These are phyloP conservation scores for Lactarius evosmus DNA, from an alignment of 768 basidiomycete genomes.

Conservation along the genomic window DNA sequence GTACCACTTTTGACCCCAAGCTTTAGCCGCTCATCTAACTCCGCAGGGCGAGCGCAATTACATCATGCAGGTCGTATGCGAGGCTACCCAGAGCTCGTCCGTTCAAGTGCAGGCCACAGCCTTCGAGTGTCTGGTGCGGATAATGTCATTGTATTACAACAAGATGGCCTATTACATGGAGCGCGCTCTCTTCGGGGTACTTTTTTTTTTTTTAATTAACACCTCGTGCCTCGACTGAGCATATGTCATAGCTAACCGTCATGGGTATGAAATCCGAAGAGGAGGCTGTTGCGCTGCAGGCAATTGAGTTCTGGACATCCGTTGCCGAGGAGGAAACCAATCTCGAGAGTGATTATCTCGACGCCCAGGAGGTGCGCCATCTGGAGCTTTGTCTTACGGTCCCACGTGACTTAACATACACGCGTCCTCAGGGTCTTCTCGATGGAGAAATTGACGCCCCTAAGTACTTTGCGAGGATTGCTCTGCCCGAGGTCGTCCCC, in stretches of 20 bases:
- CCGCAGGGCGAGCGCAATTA: slow-evolving; percentile 95
- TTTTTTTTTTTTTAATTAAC: slow-evolving; percentile 37
- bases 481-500: slow-evolving; percentile 91
- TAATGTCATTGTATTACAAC: slow-evolving; percentile 98
- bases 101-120: slow-evolving; percentile 90
- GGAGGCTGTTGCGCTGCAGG: slow-evolving; percentile 90
- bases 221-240: slow-evolving; percentile 12
- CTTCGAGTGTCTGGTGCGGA: slow-evolving; percentile 92
- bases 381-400: neutral
- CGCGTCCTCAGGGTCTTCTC: slow-evolving; percentile 64
- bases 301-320: slow-evolving; percentile 99
- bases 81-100: slow-evolving; percentile 85
- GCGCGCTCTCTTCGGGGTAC: slow-evolving; percentile 92
- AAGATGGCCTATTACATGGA: slow-evolving; percentile 99
- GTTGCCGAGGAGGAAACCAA: slow-evolving; percentile 98
- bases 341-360: slow-evolving; percentile 56
- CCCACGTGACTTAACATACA: slow-evolving; percentile 12
- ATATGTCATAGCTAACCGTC: slow-evolving; percentile 70
- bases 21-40: slow-evolving; percentile 13
- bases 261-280: slow-evolving; percentile 95
- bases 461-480: slow-evolving; percentile 90
- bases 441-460: slow-evolving; percentile 85
- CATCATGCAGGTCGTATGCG: slow-evolving; percentile 99
- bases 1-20: slow-evolving; percentile 3
- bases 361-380: slow-evolving; percentile 77